phyloP scores from a whole-genome alignment of 768 basidiomycete species.

The Rhizopogon rudus region DNA sequence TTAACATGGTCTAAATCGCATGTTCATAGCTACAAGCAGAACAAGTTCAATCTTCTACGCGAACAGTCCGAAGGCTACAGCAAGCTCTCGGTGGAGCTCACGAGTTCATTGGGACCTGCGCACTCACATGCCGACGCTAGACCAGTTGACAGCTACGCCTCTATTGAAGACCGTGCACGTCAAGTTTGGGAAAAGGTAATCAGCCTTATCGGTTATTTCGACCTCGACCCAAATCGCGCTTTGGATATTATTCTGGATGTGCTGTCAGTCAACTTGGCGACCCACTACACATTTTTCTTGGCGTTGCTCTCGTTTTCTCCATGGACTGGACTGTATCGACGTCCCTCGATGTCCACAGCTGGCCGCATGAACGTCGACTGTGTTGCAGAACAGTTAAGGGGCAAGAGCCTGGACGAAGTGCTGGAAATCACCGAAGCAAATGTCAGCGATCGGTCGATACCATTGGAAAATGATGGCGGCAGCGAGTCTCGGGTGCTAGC shows the following conservation, averaged over 20 bases:
- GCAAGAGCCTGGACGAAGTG: slow-evolving; percentile 65
- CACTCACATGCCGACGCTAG: slow-evolving; percentile 65
- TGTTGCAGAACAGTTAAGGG: slow-evolving; percentile 39
- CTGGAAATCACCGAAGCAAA: slow-evolving; percentile 46
- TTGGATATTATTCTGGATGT: slow-evolving; percentile 93
- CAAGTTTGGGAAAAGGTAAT: slow-evolving; percentile 81
- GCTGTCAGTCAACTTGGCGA: slow-evolving; percentile 72
- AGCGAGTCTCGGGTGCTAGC: slow-evolving; percentile 61
- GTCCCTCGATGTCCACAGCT: slow-evolving; percentile 20
- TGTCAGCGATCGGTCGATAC: background rate
- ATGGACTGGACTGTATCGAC: slow-evolving; percentile 61
- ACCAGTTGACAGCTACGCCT: slow-evolving; percentile 52
- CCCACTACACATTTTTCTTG: slow-evolving; percentile 87
- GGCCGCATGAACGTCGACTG: slow-evolving; percentile 34
- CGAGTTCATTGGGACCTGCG: slow-evolving; percentile 68
- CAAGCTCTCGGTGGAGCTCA: slow-evolving; percentile 83
- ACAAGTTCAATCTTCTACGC: slow-evolving; percentile 95
- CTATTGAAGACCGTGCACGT: slow-evolving; percentile 59
- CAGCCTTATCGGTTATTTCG: slow-evolving; percentile 92
- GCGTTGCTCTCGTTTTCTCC: slow-evolving; percentile 83
- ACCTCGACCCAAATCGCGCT: slow-evolving; percentile 91
- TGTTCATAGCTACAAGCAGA: slow-evolving; percentile 83
- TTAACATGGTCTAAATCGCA: slow-evolving; percentile 1
- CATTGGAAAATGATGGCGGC: slow-evolving; percentile 10
- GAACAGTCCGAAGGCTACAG: slow-evolving; percentile 98